phyloP scores from a whole-genome alignment of 2,329 filamentous ascomycete species.

The Penicillium hordei region DNA sequence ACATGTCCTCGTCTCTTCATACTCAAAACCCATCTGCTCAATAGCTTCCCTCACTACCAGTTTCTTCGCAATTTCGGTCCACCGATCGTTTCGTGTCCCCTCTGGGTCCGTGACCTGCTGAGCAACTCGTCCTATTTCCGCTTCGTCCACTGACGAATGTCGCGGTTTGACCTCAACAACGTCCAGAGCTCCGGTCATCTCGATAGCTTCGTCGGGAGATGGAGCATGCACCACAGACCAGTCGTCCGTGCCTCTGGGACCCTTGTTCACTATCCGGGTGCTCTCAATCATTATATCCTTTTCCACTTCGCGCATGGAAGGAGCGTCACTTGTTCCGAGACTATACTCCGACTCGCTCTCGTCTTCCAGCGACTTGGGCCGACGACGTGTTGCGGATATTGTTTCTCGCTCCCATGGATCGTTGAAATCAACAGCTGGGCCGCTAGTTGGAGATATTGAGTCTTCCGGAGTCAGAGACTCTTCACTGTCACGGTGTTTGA shows the following conservation, averaged over 20 bases:
- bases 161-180: conserved; percentile 24
- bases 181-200: conserved; percentile 23
- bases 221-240: conserved; percentile 85
- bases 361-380: conserved; percentile 1
- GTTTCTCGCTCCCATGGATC: conserved; percentile 17
- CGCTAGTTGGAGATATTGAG: conserved; percentile 40
- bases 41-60: conserved; percentile 84
- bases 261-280: background rate
- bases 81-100: conserved; percentile 63
- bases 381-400: background rate
- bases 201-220: conserved; percentile 12
- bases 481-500: conserved; percentile 38
- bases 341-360: conserved; percentile 6
- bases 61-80: conserved; percentile 97
- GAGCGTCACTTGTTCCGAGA: background rate
- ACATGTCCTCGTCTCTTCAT: conserved; percentile 83
- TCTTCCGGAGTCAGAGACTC: conserved; percentile 29
- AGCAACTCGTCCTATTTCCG: conserved; percentile 51
- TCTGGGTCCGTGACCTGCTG: conserved; percentile 46
- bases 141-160: conserved; percentile 54
- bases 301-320: conserved; percentile 7
- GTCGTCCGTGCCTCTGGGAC: conserved; percentile 68
- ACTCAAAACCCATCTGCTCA: conserved; percentile 79
- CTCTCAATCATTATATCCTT: conserved; percentile 1
- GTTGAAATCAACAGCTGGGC: conserved; percentile 17